A percentile compares a stretch with the other conserved stretches of the same genome.
Evolutionary conservation across 164 flowering plant species (phyloP).

Genomic region (Chloranthus sessilifolius): DNA sequence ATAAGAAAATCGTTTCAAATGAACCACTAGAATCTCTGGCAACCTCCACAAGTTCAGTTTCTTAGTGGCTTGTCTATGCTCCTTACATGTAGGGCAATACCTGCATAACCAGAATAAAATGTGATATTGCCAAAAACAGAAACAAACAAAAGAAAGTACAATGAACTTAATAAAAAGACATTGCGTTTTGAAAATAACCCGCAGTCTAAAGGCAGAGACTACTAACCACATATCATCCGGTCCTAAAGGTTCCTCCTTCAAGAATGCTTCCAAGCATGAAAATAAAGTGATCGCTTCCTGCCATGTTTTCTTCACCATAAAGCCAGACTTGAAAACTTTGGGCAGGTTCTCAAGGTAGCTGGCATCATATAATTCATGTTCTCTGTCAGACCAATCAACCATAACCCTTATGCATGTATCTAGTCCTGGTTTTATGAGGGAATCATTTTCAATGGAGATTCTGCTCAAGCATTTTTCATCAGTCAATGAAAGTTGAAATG

Average conservation of each 20-base stretch:
- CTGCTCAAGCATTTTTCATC: constrained; percentile 40
- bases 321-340: constrained; percentile 64
- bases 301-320: constrained; percentile 56
- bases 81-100: constrained; percentile 92
- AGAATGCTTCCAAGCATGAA: constrained; percentile 92
- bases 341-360: constrained; percentile 78
- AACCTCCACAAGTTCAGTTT: constrained; percentile 91
- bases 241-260: constrained; percentile 94
- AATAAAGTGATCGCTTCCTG: constrained; percentile 84
- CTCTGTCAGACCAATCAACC: constrained; percentile 80
- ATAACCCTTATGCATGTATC: constrained; percentile 36
- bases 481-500: constrained; percentile 43
- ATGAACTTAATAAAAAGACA: too few species aligned
- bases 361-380: constrained; percentile 58
- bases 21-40: constrained; percentile 88
- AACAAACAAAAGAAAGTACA: too few species aligned
- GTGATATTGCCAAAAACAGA: too few species aligned
- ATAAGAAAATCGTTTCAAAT: constrained; percentile 84
- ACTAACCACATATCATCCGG: constrained; percentile 95
- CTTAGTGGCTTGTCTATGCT: constrained; percentile 81
- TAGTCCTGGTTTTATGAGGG: constrained; percentile 4
- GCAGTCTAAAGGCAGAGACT: constrained; percentile 3
- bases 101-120: constrained; percentile 25
- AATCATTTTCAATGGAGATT: constrained; percentile 18
- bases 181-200: constrained; percentile 5